These are phyloP conservation scores for Podaxis sp. DNA, from an alignment of 768 basidiomycete species.

Conservation along the genomic window DNA sequence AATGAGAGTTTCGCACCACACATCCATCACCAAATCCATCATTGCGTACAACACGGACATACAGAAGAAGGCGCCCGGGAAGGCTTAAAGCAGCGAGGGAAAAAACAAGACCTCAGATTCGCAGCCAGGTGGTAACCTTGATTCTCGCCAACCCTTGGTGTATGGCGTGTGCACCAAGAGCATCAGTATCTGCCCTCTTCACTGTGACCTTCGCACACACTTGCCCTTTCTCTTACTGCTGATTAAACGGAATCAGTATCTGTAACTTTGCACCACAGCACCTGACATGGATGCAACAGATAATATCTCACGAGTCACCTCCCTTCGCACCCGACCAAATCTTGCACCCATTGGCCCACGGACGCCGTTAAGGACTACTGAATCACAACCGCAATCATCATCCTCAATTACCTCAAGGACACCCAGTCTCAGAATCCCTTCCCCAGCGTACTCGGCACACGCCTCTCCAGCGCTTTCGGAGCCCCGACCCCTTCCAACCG, in stretches of 20 bases:
- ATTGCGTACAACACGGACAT: too few relatives aligned
- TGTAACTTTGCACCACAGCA: background rate
- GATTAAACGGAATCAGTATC: background rate
- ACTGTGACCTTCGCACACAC: background rate
- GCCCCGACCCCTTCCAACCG: constrained; percentile 1
- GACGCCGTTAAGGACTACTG: constrained; percentile 12
- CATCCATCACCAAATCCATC: too few relatives aligned
- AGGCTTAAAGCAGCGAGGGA: too few relatives aligned
- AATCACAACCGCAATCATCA: background rate
- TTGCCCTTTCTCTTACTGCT: background rate
- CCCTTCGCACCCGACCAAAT: constrained; percentile 24
- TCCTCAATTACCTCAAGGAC: background rate
- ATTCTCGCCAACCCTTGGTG: background rate
- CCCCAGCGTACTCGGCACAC: background rate
- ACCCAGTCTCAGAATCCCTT: background rate
- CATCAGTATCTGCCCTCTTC: background rate
- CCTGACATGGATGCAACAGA: constrained; percentile 10
- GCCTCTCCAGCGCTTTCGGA: background rate
- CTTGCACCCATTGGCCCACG: constrained; percentile 24
- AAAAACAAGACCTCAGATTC: background rate
- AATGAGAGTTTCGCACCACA: too few relatives aligned
- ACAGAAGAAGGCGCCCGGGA: too few relatives aligned
- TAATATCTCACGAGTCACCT: constrained; percentile 24
- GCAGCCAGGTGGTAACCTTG: background rate
- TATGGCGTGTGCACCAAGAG: background rate